Evolutionary conservation across 208 protist species (phyloP).

Genomic region (Naegleria fowleri): DNA sequence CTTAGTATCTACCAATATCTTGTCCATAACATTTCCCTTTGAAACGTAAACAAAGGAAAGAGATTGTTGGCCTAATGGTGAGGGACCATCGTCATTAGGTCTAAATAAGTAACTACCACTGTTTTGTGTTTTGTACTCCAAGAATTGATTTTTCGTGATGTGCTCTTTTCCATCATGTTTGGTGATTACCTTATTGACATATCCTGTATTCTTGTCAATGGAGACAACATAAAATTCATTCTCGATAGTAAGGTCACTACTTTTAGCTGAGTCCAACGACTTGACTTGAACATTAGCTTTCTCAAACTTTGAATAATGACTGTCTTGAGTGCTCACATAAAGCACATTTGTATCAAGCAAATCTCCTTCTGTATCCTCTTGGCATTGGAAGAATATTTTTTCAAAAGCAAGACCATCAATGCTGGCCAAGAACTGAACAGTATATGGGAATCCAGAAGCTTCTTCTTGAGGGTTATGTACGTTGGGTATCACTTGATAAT

Average conservation of each 20-base stretch:
- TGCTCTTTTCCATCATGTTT: neutral
- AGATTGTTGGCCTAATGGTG: neutral
- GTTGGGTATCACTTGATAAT: neutral
- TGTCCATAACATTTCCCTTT: neutral
- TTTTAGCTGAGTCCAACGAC: neutral
- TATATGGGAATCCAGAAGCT: neutral
- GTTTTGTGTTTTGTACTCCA: neutral
- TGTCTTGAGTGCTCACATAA: neutral
- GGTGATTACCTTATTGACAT: neutral
- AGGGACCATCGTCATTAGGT: neutral
- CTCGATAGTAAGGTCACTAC: neutral
- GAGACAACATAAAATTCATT: neutral
- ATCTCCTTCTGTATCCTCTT: neutral
- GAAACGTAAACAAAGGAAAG: neutral
- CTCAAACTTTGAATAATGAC: neutral
- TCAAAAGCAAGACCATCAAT: neutral
- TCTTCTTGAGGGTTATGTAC: neutral
- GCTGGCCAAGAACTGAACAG: neutral
- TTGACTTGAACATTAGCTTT: neutral
- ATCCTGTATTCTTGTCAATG: neutral
- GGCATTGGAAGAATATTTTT: neutral
- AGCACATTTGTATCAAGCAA: neutral
- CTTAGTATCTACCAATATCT: neutral
- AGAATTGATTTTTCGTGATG: neutral
- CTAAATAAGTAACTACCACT: conserved; percentile 24